Evolutionary conservation across 2,329 filamentous ascomycete genomes (phyloP), one percentile per base, ranked within the genome.

Genomic region (Penicillium crustosum): DNA sequence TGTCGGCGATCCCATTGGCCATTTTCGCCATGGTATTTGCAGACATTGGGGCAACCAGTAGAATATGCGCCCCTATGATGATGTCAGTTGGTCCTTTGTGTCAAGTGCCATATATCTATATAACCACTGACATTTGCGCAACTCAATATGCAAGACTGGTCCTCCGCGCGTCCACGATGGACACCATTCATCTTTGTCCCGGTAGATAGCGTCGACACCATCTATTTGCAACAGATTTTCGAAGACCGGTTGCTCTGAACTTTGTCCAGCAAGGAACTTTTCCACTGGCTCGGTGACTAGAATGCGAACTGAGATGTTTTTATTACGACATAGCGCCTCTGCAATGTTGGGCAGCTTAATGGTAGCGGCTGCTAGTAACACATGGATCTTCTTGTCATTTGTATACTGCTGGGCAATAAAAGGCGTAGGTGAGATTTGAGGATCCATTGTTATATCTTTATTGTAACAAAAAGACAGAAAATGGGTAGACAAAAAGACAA

Each of bases 21-120:
- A 97, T 84, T 76, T 96, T 96, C 7, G 92, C 93, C 69, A 97
- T 80, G 4, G 86, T 87, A 69, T 97, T 96, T 13, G 93, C 93
- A 55, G 86, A 89, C 59, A 97, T 75, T 0, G 93, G 93, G 10
- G 89, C 89, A 58, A 97, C 83, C 17, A 93, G 82, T 68, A 96
- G 80, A 3, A 95, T 68, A 72, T 96, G 83, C 0, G 91, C 91
- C 93, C 89, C 89, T 61, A 42, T 29, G 4, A 48, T 39, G 9
- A 39, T 23, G 49, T 41, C 19, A 58, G 35, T 50, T 35, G 6
- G 10, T 29, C 21, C 21, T 9, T 17, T 19, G 19, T 31, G 35
- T 55, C 31, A 54, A n/a, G 41, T 49, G 36, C 54, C 39, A 36
- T 10, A 7, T 27, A 15, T 39, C 21, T 39, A 49, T 2, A 49